A percentile compares a stretch with the other conserved stretches of the same genome.
Conservation (phyloP, 495 filamentous ascomycete genomes). For the Talaromyces nanjingensis region DNA sequence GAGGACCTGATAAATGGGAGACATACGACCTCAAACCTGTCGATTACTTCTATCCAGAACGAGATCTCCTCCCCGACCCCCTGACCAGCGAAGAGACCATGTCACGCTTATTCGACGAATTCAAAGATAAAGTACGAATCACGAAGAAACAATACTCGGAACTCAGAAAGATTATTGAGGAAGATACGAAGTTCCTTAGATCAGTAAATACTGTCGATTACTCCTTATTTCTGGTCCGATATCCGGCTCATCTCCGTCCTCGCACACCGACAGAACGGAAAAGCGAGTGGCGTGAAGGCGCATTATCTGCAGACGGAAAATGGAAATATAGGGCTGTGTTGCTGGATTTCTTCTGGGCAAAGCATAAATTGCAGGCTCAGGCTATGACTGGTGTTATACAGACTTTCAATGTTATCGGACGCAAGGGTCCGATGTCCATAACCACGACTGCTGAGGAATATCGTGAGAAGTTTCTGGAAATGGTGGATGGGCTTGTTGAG, state of each 20-base stretch:
- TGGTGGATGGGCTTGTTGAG: slow-evolving; percentile 52
- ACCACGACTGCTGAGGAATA: slow-evolving; percentile 63
- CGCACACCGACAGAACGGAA: slow-evolving; percentile 37
- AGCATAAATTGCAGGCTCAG: slow-evolving; percentile 55
- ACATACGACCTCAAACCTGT: slow-evolving; percentile 65
- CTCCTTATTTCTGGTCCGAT: slow-evolving; percentile 58
- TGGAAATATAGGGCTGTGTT: slow-evolving; percentile 57
- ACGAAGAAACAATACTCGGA: slow-evolving; percentile 38
- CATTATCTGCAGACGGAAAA: slow-evolving; percentile 50
- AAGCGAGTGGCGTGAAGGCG: slow-evolving; percentile 49
- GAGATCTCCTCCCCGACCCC: slow-evolving; percentile 53
- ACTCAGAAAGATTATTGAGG: slow-evolving; percentile 41
- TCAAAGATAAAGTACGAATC: slow-evolving; percentile 57
- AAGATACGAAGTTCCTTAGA: slow-evolving; percentile 53
- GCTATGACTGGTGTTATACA: slow-evolving; percentile 55
- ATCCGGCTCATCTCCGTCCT: slow-evolving; percentile 28
- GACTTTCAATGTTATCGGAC: slow-evolving; percentile 50
- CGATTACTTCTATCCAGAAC: slow-evolving; percentile 65
- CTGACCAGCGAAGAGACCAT: slow-evolving; percentile 53
- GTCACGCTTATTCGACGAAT: slow-evolving; percentile 52
- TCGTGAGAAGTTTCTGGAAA: slow-evolving; percentile 53
- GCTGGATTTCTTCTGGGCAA: slow-evolving; percentile 68
- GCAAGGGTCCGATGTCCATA: slow-evolving; percentile 61
- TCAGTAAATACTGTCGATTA: slow-evolving; percentile 61
- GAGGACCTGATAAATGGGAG: slow-evolving; percentile 47